These are phyloP conservation scores for Petunia axillaris DNA, from an alignment of 257 asterid species.

Conservation along the genomic window DNA sequence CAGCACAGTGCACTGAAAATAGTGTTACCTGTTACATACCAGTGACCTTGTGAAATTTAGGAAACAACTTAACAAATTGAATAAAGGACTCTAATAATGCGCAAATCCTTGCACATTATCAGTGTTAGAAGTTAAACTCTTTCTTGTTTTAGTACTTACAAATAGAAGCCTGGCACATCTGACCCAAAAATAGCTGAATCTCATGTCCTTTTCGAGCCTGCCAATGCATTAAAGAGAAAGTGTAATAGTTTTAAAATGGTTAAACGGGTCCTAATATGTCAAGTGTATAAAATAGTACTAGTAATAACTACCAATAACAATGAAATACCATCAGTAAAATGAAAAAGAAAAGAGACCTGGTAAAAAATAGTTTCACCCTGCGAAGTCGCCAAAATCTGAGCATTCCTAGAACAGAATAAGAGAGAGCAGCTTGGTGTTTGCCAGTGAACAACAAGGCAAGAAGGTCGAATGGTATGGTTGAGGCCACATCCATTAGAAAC, in stretches of 20 bases:
- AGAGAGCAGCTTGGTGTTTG: slow-evolving; percentile 57
- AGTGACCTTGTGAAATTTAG: background rate
- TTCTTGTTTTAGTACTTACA: slow-evolving; percentile 50
- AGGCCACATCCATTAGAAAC: slow-evolving; percentile 92
- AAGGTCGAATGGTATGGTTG: slow-evolving; percentile 83
- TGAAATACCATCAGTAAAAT: background rate
- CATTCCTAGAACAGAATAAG: slow-evolving; percentile 78
- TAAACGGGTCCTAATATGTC: background rate
- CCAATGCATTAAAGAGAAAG: slow-evolving; percentile 13
- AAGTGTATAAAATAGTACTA: background rate
- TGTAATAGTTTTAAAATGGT: background rate
- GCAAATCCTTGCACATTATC: too few relatives aligned
- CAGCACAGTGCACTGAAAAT: slow-evolving; percentile 80
- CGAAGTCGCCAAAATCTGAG: slow-evolving; percentile 95
- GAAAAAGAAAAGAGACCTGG: slow-evolving; percentile 47
- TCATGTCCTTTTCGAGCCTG: slow-evolving; percentile 95
- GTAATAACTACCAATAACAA: background rate
- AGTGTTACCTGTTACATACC: slow-evolving; percentile 63
- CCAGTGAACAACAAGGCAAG: slow-evolving; percentile 64
- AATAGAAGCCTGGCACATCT: slow-evolving; percentile 86
- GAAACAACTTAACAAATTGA: background rate
- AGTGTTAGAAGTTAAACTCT: background rate
- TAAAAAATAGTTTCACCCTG: slow-evolving; percentile 75
- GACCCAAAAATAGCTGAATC: slow-evolving; percentile 93
- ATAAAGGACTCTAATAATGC: too few relatives aligned